phyloP scores from a whole-genome alignment of 2,329 filamentous ascomycete species.

The Rosellinia necatrix region DNA sequence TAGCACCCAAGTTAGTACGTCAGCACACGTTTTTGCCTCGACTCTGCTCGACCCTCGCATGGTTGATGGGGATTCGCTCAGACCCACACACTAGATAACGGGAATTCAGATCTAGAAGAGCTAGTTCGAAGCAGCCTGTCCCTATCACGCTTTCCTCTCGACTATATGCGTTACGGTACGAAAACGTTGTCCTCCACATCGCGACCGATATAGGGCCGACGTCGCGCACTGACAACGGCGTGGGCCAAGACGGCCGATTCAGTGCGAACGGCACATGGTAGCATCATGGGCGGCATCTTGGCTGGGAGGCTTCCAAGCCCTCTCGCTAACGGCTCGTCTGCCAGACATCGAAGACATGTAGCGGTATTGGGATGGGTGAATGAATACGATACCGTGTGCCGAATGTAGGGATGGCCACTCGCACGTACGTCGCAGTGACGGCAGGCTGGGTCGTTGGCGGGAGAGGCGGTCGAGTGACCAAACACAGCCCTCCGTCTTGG shows the following conservation, averaged over 20 bases:
- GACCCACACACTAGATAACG: too few relatives aligned
- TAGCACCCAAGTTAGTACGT: conserved; percentile 3
- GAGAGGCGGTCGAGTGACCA: not conserved
- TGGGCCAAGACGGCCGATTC: not conserved
- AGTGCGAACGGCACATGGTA: too few relatives aligned
- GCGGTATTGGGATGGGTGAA: too few relatives aligned
- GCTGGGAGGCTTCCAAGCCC: not conserved
- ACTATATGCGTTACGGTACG: conserved; percentile 13
- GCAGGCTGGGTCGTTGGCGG: not conserved
- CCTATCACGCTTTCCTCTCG: not conserved
- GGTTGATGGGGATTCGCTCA: too few relatives aligned
- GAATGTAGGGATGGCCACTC: too few relatives aligned
- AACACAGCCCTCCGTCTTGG: conserved; percentile 5
- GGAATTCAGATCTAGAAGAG: not conserved
- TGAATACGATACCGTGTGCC: too few relatives aligned
- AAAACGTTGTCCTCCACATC: conserved; percentile 14
- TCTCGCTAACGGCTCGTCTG: not conserved
- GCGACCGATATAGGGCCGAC: conserved; percentile 13
- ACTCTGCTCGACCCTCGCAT: too few relatives aligned
- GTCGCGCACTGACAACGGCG: not conserved
- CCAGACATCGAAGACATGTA: too few relatives aligned
- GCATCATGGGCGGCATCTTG: not conserved
- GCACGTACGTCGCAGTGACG: too few relatives aligned
- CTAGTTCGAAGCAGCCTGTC: not conserved
- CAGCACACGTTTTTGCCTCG: too few relatives aligned